Conservation (phyloP, 2,329 filamentous ascomycete species). For the Calonectria hawksworthii region DNA sequence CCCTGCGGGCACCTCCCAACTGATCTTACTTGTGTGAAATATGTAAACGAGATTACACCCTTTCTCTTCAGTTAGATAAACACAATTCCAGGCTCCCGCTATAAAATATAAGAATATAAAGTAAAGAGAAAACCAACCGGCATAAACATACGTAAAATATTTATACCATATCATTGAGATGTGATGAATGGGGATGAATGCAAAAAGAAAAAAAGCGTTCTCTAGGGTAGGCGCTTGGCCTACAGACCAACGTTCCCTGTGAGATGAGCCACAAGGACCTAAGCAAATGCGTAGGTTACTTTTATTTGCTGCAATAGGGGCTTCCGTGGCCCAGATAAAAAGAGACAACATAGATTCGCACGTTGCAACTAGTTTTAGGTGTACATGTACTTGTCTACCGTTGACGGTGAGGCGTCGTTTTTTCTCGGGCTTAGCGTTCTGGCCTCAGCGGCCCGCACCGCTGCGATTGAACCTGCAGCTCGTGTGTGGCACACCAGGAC, state of each 20-base stretch:
- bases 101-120: background rate
- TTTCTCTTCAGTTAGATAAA: background rate
- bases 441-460: constrained; percentile 34
- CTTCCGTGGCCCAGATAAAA: too few species aligned
- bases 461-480: background rate
- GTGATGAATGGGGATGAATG: background rate
- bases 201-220: background rate
- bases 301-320: background rate
- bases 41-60: background rate
- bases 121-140: background rate
- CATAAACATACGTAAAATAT: background rate
- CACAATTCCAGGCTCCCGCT: background rate
- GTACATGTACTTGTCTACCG: background rate
- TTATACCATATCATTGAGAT: background rate
- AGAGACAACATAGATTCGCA: background rate
- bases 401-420: background rate
- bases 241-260: background rate
- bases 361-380: background rate
- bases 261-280: background rate
- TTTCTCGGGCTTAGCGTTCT: constrained; percentile 22
- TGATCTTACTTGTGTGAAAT: background rate
- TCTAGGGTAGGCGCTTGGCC: background rate
- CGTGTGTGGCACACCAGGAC: constrained; percentile 1
- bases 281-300: background rate
- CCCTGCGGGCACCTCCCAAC: background rate